Evolutionary conservation across 495 filamentous ascomycete genomes (phyloP).

Genomic region (Annulohypoxylon bovei): DNA sequence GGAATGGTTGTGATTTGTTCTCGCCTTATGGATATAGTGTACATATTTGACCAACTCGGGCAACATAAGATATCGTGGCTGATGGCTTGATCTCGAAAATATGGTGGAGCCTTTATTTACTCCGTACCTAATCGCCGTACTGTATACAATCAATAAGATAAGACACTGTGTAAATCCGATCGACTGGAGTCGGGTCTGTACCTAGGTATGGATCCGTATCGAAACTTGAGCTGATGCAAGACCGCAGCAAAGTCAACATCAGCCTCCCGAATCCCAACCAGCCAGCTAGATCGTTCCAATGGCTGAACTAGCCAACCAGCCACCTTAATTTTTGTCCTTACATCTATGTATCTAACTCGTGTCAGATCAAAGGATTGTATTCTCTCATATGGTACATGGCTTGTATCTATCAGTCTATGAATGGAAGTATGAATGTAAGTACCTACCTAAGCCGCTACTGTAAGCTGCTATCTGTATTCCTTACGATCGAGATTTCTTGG

Average conservation of each 20-base stretch:
- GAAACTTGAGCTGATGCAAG: slow-evolving; percentile 1
- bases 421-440: background rate
- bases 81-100: slow-evolving; percentile 32
- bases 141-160: background rate
- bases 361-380: background rate
- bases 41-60: background rate
- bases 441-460: too few species aligned
- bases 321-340: background rate
- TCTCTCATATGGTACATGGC: background rate
- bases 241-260: slow-evolving; percentile 10
- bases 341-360: background rate
- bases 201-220: slow-evolving; percentile 3
- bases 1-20: slow-evolving; percentile 11
- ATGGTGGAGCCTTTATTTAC: slow-evolving; percentile 15
- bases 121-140: background rate
- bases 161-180: slow-evolving; percentile 10
- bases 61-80: slow-evolving; percentile 35
- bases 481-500: slow-evolving; percentile 27
- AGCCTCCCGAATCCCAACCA: slow-evolving; percentile 18
- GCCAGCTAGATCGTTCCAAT: background rate
- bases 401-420: background rate
- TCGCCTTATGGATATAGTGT: slow-evolving; percentile 6
- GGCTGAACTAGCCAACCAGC: background rate
- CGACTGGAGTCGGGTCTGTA: background rate
- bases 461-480: too few species aligned